phyloP scores from a whole-genome alignment of 208 protist genomes.

The Trypanosoma scelopori region DNA sequence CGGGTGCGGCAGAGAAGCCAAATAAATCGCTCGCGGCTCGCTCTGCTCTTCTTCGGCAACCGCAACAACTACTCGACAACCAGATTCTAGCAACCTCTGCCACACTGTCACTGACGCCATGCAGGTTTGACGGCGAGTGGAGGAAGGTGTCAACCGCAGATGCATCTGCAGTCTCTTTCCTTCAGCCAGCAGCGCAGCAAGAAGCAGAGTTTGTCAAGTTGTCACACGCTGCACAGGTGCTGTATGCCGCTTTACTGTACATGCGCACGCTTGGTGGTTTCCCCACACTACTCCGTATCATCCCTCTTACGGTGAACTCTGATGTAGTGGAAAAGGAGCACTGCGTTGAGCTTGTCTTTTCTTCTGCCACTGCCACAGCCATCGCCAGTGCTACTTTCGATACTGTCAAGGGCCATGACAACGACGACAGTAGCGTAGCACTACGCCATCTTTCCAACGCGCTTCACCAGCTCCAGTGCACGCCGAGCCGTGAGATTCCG shows the following conservation, averaged over 20 bases:
- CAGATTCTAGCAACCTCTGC: not conserved
- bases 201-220: constrained; percentile 32
- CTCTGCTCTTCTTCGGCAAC: constrained; percentile 26
- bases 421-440: too few species aligned
- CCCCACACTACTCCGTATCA: constrained; percentile 70
- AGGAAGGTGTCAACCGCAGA: not conserved
- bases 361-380: constrained; percentile 2
- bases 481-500: not conserved
- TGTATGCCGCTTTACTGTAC: constrained; percentile 74
- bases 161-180: not conserved
- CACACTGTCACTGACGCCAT: too few species aligned
- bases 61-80: constrained; percentile 22
- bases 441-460: too few species aligned
- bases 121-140: not conserved
- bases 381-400: too few species aligned
- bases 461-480: too few species aligned
- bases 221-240: constrained; percentile 61
- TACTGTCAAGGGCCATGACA: too few species aligned
- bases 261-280: constrained; percentile 77
- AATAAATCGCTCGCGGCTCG: constrained; percentile 20
- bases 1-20: not conserved
- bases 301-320: constrained; percentile 57
- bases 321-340: constrained; percentile 74
- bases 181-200: not conserved
- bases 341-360: constrained; percentile 85